Conservation (phyloP, 2,329 filamentous ascomycete species). For the Fonsecaea nubica region DNA sequence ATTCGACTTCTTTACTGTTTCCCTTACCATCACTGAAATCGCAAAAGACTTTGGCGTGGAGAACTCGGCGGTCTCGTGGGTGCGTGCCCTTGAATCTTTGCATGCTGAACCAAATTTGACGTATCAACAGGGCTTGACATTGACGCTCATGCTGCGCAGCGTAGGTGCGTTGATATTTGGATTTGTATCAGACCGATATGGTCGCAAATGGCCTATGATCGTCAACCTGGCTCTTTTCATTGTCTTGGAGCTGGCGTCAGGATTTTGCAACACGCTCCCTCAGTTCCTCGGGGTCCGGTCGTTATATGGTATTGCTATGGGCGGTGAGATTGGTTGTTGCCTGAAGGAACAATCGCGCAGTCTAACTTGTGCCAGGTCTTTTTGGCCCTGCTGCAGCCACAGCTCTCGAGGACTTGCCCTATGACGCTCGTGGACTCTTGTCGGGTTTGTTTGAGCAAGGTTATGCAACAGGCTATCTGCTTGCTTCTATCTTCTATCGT, state of each 20-base stretch:
- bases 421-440: constrained; percentile 63
- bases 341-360: background rate
- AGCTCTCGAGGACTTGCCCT: constrained; percentile 66
- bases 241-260: constrained; percentile 64
- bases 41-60: constrained; percentile 60
- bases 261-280: constrained; percentile 63
- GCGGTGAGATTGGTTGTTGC: constrained; percentile 45
- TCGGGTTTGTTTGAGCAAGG: constrained; percentile 68
- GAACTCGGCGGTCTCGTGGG: constrained; percentile 66
- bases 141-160: constrained; percentile 65
- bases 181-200: constrained; percentile 57
- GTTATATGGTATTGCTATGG: constrained; percentile 69
- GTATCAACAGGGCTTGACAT: constrained; percentile 49
- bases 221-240: constrained; percentile 67
- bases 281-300: constrained; percentile 65
- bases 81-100: constrained; percentile 44
- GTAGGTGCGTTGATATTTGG: constrained; percentile 66
- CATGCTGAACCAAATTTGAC: background rate
- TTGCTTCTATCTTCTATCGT: constrained; percentile 61
- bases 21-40: constrained; percentile 60
- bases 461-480: constrained; percentile 67
- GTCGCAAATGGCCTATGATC: constrained; percentile 64
- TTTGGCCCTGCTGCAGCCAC: constrained; percentile 67
- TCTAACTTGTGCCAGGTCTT: constrained; percentile 45
- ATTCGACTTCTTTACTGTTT: constrained; percentile 68